Evolutionary conservation across 352 stramenopile species (phyloP).

Genomic region (Globisporangium acanthophoron): DNA sequence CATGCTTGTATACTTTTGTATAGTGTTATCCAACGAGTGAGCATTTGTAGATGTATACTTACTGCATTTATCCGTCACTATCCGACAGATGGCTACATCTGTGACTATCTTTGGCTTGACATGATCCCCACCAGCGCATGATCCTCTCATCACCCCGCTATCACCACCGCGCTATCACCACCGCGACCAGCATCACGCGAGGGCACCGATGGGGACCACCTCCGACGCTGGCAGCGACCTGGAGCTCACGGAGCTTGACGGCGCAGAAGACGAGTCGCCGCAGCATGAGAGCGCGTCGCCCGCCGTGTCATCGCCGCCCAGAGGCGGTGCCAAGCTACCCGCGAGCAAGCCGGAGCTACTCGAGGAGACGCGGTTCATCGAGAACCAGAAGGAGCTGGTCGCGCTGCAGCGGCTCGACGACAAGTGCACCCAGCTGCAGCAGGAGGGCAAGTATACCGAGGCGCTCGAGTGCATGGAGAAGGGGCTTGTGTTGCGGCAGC

Average conservation of each 20-base stretch:
- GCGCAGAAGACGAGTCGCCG: background rate
- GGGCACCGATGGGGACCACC: slow-evolving; percentile 3
- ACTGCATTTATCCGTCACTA: too few relatives aligned
- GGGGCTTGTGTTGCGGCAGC: slow-evolving; percentile 88
- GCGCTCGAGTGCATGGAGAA: slow-evolving; percentile 94
- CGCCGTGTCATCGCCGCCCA: slow-evolving; percentile 23
- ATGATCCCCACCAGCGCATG: too few relatives aligned
- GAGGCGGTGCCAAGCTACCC: slow-evolving; percentile 3
- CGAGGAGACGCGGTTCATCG: slow-evolving; percentile 27
- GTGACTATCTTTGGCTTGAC: too few relatives aligned
- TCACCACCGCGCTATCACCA: too few relatives aligned
- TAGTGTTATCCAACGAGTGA: too few relatives aligned
- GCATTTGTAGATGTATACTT: too few relatives aligned
- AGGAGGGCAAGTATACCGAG: slow-evolving; percentile 90
- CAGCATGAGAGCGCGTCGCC: slow-evolving; percentile 9
- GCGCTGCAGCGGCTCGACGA: slow-evolving; percentile 88
- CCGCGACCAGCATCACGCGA: too few relatives aligned
- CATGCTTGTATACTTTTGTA: background rate
- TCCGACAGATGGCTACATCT: too few relatives aligned
- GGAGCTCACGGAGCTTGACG: slow-evolving; percentile 28
- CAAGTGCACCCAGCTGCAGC: slow-evolving; percentile 86
- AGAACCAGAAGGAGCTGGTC: slow-evolving; percentile 84
- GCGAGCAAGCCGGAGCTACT: slow-evolving; percentile 32
- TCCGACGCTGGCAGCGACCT: slow-evolving; percentile 10
- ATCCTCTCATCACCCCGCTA: too few relatives aligned